Percentiles rank a stretch among this genome's conserved stretches.
Conservation (phyloP, 306 rosid genomes). For the Acacia confusa region DNA sequence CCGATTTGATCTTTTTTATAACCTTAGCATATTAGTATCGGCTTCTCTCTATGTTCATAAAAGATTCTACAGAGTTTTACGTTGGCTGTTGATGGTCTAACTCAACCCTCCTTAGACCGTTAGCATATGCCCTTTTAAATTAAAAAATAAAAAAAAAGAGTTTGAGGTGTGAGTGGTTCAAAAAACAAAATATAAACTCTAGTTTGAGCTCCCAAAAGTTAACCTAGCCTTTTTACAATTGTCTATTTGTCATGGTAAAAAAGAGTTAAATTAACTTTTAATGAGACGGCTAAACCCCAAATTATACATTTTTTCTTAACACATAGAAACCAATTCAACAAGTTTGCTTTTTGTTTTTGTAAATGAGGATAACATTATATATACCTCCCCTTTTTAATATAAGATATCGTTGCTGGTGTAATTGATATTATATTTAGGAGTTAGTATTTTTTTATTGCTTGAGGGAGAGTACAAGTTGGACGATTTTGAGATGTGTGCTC, state of each 20-base stretch:
- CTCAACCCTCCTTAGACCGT: no score
- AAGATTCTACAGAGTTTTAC: no score
- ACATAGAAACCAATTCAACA: background rate
- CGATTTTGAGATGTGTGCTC: background rate
- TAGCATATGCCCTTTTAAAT: no score
- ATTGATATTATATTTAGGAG: no score
- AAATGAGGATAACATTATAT: background rate
- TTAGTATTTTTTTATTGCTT: background rate
- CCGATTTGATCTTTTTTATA: no score
- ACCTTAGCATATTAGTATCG: no score
- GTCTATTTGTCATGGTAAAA: background rate
- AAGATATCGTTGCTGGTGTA: no score
- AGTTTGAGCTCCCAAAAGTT: background rate
- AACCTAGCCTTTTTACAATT: background rate
- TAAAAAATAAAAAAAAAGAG: no score
- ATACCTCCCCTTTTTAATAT: no score
- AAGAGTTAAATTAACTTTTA: background rate
- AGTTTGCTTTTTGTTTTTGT: background rate
- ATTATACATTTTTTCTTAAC: background rate
- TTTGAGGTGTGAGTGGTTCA: background rate
- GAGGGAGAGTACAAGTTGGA: background rate
- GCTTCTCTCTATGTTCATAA: no score
- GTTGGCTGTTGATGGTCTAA: no score
- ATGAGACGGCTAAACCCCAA: background rate
- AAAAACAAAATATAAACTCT: background rate